These are phyloP conservation scores for Candida adriatica DNA, from an alignment of 805 yeast genomes.

Conservation along the genomic window DNA sequence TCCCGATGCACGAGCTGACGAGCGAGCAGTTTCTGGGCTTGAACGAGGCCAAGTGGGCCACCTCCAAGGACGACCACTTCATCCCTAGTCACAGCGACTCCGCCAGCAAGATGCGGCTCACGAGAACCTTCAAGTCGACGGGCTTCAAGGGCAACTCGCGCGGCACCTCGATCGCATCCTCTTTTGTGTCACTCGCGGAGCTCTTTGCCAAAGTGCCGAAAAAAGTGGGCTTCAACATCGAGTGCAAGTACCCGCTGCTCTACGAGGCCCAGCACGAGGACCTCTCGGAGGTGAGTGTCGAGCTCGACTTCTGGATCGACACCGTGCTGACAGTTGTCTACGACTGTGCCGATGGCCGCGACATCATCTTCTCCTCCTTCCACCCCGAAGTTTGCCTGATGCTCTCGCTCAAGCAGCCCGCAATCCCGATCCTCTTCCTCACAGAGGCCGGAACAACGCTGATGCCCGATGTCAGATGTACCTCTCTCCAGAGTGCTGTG, in stretches of 20 bases:
- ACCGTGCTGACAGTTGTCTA: slow-evolving; percentile 75
- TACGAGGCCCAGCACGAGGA: slow-evolving; percentile 88
- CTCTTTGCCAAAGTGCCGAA: slow-evolving; percentile 75
- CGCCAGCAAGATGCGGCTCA: slow-evolving; percentile 66
- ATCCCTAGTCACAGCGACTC: slow-evolving; percentile 8
- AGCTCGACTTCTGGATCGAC: slow-evolving; percentile 83
- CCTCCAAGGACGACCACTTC: slow-evolving; percentile 24
- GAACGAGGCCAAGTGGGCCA: slow-evolving; percentile 25
- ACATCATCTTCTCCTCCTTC: slow-evolving; percentile 85
- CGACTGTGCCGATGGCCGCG: slow-evolving; percentile 72
- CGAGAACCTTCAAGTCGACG: slow-evolving; percentile 81
- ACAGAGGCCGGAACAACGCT: slow-evolving; percentile 79
- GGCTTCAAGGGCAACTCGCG: slow-evolving; percentile 91
- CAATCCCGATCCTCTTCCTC: slow-evolving; percentile 82
- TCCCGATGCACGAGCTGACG: slow-evolving; percentile 91
- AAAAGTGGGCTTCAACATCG: slow-evolving; percentile 88
- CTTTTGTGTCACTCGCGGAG: slow-evolving; percentile 83
- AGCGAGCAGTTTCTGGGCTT: slow-evolving; percentile 75
- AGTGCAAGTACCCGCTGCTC: slow-evolving; percentile 90
- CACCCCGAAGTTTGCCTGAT: slow-evolving; percentile 89
- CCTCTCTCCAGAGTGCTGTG: slow-evolving; percentile 84
- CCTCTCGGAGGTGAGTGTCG: slow-evolving; percentile 78
- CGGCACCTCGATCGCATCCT: slow-evolving; percentile 84
- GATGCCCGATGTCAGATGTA: slow-evolving; percentile 90
- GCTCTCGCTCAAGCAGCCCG: slow-evolving; percentile 85